phyloP scores from a whole-genome alignment of 2,329 filamentous ascomycete species.

The Trichoderma afroharzianum region DNA sequence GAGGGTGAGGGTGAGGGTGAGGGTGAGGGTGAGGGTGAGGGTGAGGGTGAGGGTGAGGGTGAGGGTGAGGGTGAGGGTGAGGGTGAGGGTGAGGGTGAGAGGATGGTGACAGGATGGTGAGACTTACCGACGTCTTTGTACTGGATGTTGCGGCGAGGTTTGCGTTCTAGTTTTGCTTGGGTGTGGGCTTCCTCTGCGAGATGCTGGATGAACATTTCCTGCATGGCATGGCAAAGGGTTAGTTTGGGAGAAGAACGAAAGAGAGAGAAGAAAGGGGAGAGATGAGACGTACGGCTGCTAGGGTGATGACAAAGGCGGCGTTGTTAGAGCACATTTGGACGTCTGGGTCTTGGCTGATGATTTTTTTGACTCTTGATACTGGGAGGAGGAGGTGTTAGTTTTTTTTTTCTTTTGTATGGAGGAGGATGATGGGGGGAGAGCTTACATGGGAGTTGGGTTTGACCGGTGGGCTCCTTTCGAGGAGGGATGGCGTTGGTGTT shows the following conservation, averaged over 20 bases:
- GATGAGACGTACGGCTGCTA: slow-evolving; percentile 67
- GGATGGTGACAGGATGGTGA: no score
- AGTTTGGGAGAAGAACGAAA: background rate
- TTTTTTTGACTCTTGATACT: slow-evolving; percentile 97
- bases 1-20: no score
- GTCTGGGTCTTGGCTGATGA: slow-evolving; percentile 83
- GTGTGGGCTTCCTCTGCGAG: slow-evolving; percentile 80
- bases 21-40: background rate
- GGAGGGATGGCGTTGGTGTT: slow-evolving; percentile 82
- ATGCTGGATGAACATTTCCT: slow-evolving; percentile 96
- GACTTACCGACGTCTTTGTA: slow-evolving; percentile 83
- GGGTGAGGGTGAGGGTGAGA: no score
- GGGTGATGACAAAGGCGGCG: slow-evolving; percentile 87
- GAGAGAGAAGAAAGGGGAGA: background rate
- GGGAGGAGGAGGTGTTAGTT: background rate
- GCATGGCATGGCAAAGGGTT: background rate
- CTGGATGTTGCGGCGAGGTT: slow-evolving; percentile 89
- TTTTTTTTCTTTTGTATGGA: slow-evolving; percentile 11
- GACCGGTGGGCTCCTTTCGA: slow-evolving; percentile 77
- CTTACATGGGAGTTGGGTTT: slow-evolving; percentile 80
- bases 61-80: background rate
- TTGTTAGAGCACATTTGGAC: slow-evolving; percentile 86
- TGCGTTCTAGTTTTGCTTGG: slow-evolving; percentile 85
- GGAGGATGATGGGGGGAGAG: slow-evolving; percentile 20
- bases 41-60: no score